Percentiles rank a stretch among this genome's conserved stretches.
These are phyloP conservation scores for Udeniomyces megalosporus DNA, from an alignment of 768 basidiomycete genomes.

Conservation along the genomic window DNA sequence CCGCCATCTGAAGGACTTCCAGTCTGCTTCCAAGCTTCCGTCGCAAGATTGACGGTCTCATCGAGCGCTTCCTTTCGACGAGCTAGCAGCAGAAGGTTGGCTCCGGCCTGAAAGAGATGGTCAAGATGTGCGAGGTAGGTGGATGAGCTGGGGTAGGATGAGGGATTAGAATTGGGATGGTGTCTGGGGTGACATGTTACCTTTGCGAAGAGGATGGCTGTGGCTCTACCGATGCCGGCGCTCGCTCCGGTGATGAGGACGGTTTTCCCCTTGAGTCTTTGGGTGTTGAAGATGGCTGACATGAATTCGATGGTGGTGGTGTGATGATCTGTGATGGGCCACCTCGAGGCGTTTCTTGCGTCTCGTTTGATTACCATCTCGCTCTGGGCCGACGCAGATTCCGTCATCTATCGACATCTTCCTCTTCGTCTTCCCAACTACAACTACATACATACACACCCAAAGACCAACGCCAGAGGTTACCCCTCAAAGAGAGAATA, in stretches of 20 bases:
- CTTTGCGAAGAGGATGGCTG: constrained; percentile 13
- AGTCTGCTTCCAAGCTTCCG: neutral
- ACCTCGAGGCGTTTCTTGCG: too few relatives aligned
- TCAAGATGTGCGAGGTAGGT: neutral
- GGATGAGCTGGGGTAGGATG: neutral
- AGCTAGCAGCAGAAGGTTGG: constrained; percentile 13
- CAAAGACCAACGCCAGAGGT: neutral
- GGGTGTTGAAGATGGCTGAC: constrained; percentile 6
- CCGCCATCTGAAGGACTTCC: neutral
- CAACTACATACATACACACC: neutral
- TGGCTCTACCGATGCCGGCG: constrained; percentile 12
- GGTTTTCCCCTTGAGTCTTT: constrained; percentile 8
- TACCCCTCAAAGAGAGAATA: neutral
- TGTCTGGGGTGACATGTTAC: neutral
- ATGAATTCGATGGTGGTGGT: neutral
- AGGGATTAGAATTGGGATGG: neutral
- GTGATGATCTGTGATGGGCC: too few relatives aligned
- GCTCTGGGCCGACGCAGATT: too few relatives aligned
- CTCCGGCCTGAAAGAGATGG: constrained; percentile 4
- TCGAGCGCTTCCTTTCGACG: constrained; percentile 5
- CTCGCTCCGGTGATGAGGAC: constrained; percentile 15
- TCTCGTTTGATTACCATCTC: too few relatives aligned
- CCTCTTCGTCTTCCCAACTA: too few relatives aligned
- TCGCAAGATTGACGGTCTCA: neutral
- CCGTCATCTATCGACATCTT: too few relatives aligned